phyloP scores from a whole-genome alignment of 2,329 filamentous ascomycete species.

The Septoria linicola region DNA sequence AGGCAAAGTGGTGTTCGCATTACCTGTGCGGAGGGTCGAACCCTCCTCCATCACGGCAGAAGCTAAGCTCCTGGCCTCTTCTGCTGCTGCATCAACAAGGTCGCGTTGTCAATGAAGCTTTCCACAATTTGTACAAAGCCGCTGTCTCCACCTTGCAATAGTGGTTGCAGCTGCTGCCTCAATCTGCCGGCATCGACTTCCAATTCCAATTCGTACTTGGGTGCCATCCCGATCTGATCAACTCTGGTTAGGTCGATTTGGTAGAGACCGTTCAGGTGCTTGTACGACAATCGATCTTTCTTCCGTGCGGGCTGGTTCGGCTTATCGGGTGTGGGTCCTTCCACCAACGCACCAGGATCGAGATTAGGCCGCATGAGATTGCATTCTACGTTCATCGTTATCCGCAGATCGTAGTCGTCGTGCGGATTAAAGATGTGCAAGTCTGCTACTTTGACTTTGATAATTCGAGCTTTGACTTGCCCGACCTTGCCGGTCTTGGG shows the following conservation, averaged over 20 bases:
- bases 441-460: constrained; percentile 80
- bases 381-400: constrained; percentile 95
- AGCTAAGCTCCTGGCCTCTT: constrained; percentile 1
- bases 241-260: constrained; percentile 94
- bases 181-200: constrained; percentile 67
- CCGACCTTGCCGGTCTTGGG: constrained; percentile 58
- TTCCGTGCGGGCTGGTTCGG: constrained; percentile 41
- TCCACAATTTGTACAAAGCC: constrained; percentile 68
- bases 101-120: constrained; percentile 72
- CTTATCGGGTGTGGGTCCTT: constrained; percentile 48
- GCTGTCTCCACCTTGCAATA: constrained; percentile 54
- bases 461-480: constrained; percentile 71
- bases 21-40: no score
- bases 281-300: constrained; percentile 91
- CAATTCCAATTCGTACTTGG: constrained; percentile 79
- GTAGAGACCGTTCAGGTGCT: constrained; percentile 69
- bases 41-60: no score
- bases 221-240: constrained; percentile 53
- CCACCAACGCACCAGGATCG: constrained; percentile 56
- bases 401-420: constrained; percentile 80
- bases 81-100: constrained; percentile 49
- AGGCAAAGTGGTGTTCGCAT: no score
- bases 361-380: constrained; percentile 55
- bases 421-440: constrained; percentile 81
- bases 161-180: constrained; percentile 63